Percentiles rank a stretch among this genome's conserved stretches.
Evolutionary conservation across 352 stramenopile species (phyloP).

Genomic region (Phytophthora megakarya): DNA sequence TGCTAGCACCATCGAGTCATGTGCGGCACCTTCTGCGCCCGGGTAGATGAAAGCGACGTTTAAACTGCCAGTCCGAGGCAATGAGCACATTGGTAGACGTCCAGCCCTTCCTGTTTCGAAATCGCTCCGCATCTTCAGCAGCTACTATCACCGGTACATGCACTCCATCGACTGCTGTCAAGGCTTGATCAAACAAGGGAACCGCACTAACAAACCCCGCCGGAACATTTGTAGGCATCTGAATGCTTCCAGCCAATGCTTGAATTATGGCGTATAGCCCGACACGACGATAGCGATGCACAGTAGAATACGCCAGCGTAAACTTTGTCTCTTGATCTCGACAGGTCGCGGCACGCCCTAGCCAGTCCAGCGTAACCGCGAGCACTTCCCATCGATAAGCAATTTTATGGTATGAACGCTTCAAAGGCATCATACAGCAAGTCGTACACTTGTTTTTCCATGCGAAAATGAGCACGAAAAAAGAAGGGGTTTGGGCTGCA

Average conservation of each 20-base stretch:
- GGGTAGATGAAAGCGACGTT: constrained; percentile 2
- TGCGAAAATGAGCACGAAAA: constrained; percentile 5
- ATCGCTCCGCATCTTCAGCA: neutral
- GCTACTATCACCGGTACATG: constrained; percentile 6
- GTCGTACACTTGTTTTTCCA: constrained; percentile 2
- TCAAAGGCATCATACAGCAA: neutral
- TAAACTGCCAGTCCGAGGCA: neutral
- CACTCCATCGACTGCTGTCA: constrained; percentile 9
- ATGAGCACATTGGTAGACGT: constrained; percentile 11
- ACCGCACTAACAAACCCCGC: neutral
- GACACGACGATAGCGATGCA: neutral
- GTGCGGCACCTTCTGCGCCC: constrained; percentile 5
- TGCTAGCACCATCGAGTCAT: constrained; percentile 13
- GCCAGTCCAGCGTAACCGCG: constrained; percentile 3
- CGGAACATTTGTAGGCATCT: neutral
- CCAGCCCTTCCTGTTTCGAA: constrained; percentile 12
- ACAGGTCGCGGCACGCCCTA: neutral
- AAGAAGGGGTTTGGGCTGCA: no score
- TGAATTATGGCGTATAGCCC: neutral
- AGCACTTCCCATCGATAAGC: neutral
- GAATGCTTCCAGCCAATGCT: neutral
- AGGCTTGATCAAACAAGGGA: constrained; percentile 9
- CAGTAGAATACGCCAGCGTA: neutral
- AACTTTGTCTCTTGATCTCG: constrained; percentile 3
- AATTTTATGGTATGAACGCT: neutral